These are phyloP conservation scores for Trichoderma sp. DNA, from an alignment of 2,329 filamentous ascomycete genomes.

Conservation along the genomic window DNA sequence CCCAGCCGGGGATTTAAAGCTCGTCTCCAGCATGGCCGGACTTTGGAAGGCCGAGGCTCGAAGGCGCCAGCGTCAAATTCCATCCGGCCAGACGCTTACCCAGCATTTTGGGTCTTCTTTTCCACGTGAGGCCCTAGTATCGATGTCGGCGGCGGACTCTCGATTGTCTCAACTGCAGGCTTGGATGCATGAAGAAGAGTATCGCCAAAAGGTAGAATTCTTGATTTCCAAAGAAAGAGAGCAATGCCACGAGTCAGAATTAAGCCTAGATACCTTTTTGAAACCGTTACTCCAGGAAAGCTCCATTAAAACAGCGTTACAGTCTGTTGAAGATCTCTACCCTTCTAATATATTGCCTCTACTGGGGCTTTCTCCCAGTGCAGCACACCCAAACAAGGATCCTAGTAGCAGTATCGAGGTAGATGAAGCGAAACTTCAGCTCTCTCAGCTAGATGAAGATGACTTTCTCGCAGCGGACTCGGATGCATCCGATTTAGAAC, in stretches of 20 bases:
- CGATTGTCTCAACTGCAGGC: conserved; percentile 69
- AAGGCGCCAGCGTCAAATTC: conserved; percentile 70
- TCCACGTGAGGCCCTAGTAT: conserved; percentile 73
- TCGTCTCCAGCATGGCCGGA: conserved; percentile 91
- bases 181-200: conserved; percentile 93
- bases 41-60: conserved; percentile 89
- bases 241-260: conserved; percentile 36
- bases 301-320: conserved; percentile 69
- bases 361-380: conserved; percentile 43
- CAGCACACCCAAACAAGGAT: conserved; percentile 37
- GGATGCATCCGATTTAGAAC: not conserved
- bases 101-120: conserved; percentile 64
- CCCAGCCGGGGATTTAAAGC: conserved; percentile 65
- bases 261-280: conserved; percentile 66
- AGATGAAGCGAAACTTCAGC: conserved; percentile 59
- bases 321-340: conserved; percentile 86
- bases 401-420: conserved; percentile 54
- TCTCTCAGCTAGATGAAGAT: conserved; percentile 49
- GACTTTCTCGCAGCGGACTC: not conserved
- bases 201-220: conserved; percentile 59
- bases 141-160: conserved; percentile 77
- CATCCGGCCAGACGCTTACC: conserved; percentile 53
- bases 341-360: conserved; percentile 59
- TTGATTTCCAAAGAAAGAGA: conserved; percentile 64
- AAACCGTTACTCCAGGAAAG: conserved; percentile 50